Conservation (phyloP, 352 stramenopile genomes). For the Globisporangium spiculum region DNA sequence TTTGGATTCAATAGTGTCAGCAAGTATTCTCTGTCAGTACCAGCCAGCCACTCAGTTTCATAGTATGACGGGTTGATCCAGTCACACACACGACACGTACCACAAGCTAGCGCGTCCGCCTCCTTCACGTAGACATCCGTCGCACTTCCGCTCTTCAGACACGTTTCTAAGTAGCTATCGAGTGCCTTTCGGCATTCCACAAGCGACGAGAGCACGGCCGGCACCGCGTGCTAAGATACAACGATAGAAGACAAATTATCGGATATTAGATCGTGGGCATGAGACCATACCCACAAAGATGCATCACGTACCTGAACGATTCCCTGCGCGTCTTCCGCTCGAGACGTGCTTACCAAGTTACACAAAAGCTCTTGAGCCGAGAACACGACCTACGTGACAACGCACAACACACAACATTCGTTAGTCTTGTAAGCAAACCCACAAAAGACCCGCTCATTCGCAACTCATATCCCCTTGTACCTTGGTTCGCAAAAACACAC, state of each 20-base stretch:
- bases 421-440: background rate
- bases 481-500: slow-evolving; percentile 38
- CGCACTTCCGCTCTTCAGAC: slow-evolving; percentile 53
- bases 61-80: background rate
- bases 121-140: slow-evolving; percentile 65
- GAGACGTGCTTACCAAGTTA: slow-evolving; percentile 52
- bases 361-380: slow-evolving; percentile 50
- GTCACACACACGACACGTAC: slow-evolving; percentile 19
- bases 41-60: background rate
- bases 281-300: background rate
- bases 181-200: slow-evolving; percentile 64
- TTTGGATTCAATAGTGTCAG: slow-evolving; percentile 2
- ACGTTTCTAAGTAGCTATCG: slow-evolving; percentile 67
- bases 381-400: slow-evolving; percentile 29
- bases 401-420: background rate
- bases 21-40: background rate
- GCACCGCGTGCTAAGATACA: slow-evolving; percentile 52
- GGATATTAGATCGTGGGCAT: background rate
- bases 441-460: too few relatives aligned
- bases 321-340: slow-evolving; percentile 58
- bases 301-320: slow-evolving; percentile 55
- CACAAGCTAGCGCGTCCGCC: slow-evolving; percentile 53
- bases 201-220: slow-evolving; percentile 64
- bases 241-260: background rate
- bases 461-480: background rate